A percentile compares a stretch with the other conserved stretches of the same genome.
Evolutionary conservation across 78 protist genomes (phyloP).

Genomic region (Isochrysis galbana): DNA sequence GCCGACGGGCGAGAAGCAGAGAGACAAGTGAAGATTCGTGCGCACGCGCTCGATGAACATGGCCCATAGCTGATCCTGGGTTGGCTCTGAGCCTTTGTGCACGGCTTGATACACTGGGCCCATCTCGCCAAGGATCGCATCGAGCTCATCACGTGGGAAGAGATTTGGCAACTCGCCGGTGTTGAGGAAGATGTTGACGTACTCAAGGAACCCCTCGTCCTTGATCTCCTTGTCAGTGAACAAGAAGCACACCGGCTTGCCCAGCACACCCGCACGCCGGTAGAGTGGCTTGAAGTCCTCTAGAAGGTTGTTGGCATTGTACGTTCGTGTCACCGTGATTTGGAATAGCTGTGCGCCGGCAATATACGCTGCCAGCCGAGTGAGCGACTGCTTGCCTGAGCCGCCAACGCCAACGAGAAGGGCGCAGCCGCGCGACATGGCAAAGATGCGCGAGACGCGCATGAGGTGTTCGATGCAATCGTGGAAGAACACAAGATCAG

Average conservation of each 20-base stretch:
- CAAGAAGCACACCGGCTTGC: constrained; percentile 62
- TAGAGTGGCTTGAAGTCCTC: constrained; percentile 82
- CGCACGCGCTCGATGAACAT: constrained; percentile 81
- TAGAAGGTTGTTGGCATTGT: constrained; percentile 64
- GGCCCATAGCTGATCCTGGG: constrained; percentile 65
- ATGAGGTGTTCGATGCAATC: constrained; percentile 75
- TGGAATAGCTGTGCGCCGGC: constrained; percentile 54
- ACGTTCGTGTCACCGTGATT: constrained; percentile 67
- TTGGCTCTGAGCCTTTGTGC: constrained; percentile 14
- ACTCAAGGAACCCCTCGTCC: constrained; percentile 85
- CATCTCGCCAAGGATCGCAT: constrained; percentile 68
- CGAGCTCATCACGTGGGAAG: constrained; percentile 80
- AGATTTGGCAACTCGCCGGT: constrained; percentile 79
- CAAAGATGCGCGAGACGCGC: constrained; percentile 71
- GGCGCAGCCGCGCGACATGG: constrained; percentile 71
- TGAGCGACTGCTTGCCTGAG: constrained; percentile 83
- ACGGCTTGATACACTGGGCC: not conserved
- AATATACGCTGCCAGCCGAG: constrained; percentile 77
- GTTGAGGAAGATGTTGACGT: constrained; percentile 79
- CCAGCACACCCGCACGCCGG: constrained; percentile 68
- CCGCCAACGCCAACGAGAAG: constrained; percentile 91
- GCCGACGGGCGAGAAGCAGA: constrained; percentile 91
- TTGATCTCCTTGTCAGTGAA: constrained; percentile 87
- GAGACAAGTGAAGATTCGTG: constrained; percentile 78
- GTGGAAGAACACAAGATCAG: constrained; percentile 83